Base-by-base conservation (phyloP, 2,329 filamentous ascomycete species). In the Alternaria rosae region DNA sequence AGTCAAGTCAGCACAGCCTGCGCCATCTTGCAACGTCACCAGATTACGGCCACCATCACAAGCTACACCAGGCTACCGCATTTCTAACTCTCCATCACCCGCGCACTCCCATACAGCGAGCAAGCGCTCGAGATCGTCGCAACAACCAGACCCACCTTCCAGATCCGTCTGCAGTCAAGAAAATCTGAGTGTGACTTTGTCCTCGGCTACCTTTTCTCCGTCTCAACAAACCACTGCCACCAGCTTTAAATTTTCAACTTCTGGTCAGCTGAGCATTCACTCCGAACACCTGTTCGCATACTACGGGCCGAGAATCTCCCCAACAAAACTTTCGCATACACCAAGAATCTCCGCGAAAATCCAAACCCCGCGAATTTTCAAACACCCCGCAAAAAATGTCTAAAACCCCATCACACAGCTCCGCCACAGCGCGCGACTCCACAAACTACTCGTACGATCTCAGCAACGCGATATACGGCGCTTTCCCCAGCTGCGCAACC, bases 1-100 rank as follows among this genome's bases (percentile, higher is more conserved):
- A 50, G 53, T 51, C 54, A 61, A 59, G 54, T 63, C 47, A 67
- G 65, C 68, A 58, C 69, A 64, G 65, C 64, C 65, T 67, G 52
- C 45, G 54, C 42, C 25, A 35, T 30, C 43, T 45, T 63, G 50
- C 71, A 66, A 72, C 74, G 73, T 76, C 75, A 75, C 73, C 65
- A 61, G 44, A 69, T 75, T 69, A 75, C 72, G 5, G 23, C 52
- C 28, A 25, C 20, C 64, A 61, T 54, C 57, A 64, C 57, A 54
- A 64, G 56, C 65, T 38, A 17, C 59, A 67, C 61, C 71, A 74
- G 72, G 70, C 75, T 70, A 66, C 73, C 69, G 70, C 66, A 6
- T 61, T 67, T 56, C 54, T 28, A 48, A n/a, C n/a, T 48, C 30
- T 30, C 17, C 44, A 52, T 52, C 54, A 26, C n/a, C 21, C 25